phyloP scores from a whole-genome alignment of 2,329 filamentous ascomycete genomes.

The Cercospora berteroae region DNA sequence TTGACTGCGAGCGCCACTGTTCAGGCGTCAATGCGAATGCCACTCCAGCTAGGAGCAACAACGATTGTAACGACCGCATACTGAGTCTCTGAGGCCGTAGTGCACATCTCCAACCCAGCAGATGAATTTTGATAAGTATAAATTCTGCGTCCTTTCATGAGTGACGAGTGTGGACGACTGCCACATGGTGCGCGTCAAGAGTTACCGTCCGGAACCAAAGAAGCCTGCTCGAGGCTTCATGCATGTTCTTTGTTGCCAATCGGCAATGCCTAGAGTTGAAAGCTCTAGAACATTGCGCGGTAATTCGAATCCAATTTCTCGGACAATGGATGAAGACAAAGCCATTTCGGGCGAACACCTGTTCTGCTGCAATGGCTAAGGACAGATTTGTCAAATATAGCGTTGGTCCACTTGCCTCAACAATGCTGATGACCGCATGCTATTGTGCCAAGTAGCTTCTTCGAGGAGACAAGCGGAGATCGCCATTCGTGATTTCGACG shows the following conservation, averaged over 20 bases:
- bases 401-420: not conserved
- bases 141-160: slow-evolving; percentile 6
- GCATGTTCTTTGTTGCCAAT: slow-evolving; percentile 7
- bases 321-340: slow-evolving; percentile 16
- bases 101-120: not conserved
- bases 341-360: slow-evolving; percentile 7
- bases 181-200: slow-evolving; percentile 11
- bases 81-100: not conserved
- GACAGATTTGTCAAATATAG: slow-evolving; percentile 9
- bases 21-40: slow-evolving; percentile 19
- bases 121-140: slow-evolving; percentile 8
- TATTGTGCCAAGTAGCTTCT: slow-evolving; percentile 2
- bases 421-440: slow-evolving; percentile 3
- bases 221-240: not conserved
- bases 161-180: not conserved
- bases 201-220: slow-evolving; percentile 7
- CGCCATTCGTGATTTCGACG: not conserved
- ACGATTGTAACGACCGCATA: slow-evolving; percentile 5
- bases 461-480: not conserved
- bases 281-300: slow-evolving; percentile 6
- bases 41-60: slow-evolving; percentile 15
- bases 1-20: slow-evolving; percentile 50
- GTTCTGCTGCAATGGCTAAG: slow-evolving; percentile 1
- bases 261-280: slow-evolving; percentile 10
- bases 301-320: slow-evolving; percentile 1